Evolutionary conservation across 2,329 filamentous ascomycete genomes (phyloP).

Genomic region (Penicillium crustosum): DNA sequence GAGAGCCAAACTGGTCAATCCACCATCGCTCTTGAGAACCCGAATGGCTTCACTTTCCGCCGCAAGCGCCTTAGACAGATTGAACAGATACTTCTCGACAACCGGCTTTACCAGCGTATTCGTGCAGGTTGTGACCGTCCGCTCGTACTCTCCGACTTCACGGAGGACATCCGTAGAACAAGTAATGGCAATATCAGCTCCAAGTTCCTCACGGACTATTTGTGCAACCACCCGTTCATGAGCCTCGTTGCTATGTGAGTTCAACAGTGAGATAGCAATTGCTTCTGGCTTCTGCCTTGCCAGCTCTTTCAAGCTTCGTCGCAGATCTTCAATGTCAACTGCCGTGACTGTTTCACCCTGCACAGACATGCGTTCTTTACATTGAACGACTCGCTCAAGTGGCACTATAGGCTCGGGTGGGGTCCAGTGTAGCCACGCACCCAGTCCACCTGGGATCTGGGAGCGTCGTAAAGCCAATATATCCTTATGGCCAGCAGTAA

Average conservation of each 20-base stretch:
- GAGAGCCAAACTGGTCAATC: conserved; percentile 47
- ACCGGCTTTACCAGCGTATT: conserved; percentile 52
- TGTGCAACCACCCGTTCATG: conserved; percentile 45
- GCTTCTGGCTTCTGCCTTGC: conserved; percentile 46
- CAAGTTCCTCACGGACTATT: conserved; percentile 47
- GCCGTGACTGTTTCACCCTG: conserved; percentile 43
- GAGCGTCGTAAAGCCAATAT: conserved; percentile 49
- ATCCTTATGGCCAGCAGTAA: conserved; percentile 53
- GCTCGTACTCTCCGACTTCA: conserved; percentile 52
- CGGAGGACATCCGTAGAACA: conserved; percentile 49
- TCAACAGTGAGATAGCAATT: conserved; percentile 49
- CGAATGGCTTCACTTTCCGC: conserved; percentile 48
- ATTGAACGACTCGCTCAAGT: conserved; percentile 50
- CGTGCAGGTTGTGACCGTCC: conserved; percentile 50
- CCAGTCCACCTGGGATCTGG: conserved; percentile 53
- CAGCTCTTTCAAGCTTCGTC: conserved; percentile 40
- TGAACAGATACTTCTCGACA: conserved; percentile 48
- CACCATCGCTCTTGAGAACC: conserved; percentile 53
- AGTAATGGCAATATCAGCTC: conserved; percentile 45
- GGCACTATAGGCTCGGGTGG: conserved; percentile 52
- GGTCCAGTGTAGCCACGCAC: conserved; percentile 51
- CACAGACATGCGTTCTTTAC: conserved; percentile 47
- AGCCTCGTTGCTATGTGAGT: conserved; percentile 47
- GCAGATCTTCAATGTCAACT: conserved; percentile 43
- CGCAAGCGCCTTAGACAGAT: conserved; percentile 41